These are phyloP conservation scores for Magnaporthiopsis rhizophila DNA, from an alignment of 2,329 filamentous ascomycete species.

Conservation along the genomic window DNA sequence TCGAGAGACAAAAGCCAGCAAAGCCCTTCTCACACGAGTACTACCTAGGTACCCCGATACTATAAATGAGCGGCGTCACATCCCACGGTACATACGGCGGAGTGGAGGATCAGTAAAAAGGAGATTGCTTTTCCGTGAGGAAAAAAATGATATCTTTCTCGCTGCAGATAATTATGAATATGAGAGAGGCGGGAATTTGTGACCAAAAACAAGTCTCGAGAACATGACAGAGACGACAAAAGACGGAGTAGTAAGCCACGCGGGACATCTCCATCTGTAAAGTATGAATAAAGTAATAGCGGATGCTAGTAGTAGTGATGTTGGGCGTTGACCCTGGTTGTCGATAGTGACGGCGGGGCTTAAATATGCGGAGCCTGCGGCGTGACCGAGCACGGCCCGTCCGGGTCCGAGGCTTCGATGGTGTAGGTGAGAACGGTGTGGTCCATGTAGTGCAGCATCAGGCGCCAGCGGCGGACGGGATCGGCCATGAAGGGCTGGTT, in stretches of 20 bases:
- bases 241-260: neutral
- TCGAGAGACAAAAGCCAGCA: too few relatives aligned
- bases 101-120: too few relatives aligned
- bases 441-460: slow-evolving; percentile 66
- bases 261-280: too few relatives aligned
- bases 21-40: too few relatives aligned
- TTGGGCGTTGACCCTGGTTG: neutral
- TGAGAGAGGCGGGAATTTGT: too few relatives aligned
- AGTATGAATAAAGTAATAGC: neutral
- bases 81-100: too few relatives aligned
- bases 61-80: too few relatives aligned
- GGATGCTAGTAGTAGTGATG: neutral
- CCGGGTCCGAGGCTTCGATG: slow-evolving; percentile 25
- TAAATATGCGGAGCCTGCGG: neutral
- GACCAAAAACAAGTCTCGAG: neutral
- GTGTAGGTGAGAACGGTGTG: slow-evolving; percentile 65
- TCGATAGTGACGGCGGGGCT: neutral
- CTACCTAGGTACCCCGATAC: too few relatives aligned
- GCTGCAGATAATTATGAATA: neutral
- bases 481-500: neutral
- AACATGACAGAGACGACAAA: neutral
- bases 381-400: neutral
- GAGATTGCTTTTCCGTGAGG: neutral
- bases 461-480: slow-evolving; percentile 44
- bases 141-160: neutral